Percentiles rank a stretch among this genome's conserved stretches.
Conservation (phyloP, 148 eudicot species). For the Fagopyrum homotropicum region DNA sequence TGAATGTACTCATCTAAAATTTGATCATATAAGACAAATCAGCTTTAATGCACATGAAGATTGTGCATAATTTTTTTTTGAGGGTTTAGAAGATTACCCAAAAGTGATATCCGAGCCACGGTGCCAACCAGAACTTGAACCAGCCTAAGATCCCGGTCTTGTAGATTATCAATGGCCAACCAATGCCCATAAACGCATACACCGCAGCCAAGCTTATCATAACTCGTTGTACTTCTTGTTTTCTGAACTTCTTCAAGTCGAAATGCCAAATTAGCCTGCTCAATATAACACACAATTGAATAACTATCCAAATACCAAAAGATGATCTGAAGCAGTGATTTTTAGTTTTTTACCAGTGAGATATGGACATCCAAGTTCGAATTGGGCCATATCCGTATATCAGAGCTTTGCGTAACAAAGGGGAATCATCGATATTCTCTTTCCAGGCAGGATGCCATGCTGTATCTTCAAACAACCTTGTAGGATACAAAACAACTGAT, state of each 20-base stretch:
- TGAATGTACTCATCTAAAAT: conserved; percentile 93
- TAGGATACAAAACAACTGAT: neutral
- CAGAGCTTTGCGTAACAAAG: conserved; percentile 57
- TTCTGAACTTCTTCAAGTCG: conserved; percentile 63
- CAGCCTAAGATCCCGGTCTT: conserved; percentile 75
- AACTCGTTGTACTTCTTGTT: conserved; percentile 66
- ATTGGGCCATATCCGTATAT: conserved; percentile 80
- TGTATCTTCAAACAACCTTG: conserved; percentile 79
- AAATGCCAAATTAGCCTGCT: conserved; percentile 74
- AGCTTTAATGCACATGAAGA: neutral
- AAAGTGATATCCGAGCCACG: conserved; percentile 97
- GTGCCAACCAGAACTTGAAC: conserved; percentile 97
- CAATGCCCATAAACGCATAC: conserved; percentile 71
- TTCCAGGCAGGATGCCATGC: conserved; percentile 80
- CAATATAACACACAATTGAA: neutral
- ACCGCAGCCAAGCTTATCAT: conserved; percentile 87
- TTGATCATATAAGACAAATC: neutral
- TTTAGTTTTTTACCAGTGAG: conserved; percentile 59
- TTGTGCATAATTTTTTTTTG: too few relatives aligned
- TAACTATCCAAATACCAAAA: neutral
- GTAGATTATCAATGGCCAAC: conserved; percentile 80
- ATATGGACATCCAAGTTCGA: conserved; percentile 83
- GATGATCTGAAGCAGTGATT: neutral
- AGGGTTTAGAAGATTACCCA: conserved; percentile 45
- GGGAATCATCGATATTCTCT: conserved; percentile 50